Evolutionary conservation across 352 stramenopile genomes (phyloP), one percentile per base, ranked within the genome.

Genomic region (Globisporangium abappressorium): DNA sequence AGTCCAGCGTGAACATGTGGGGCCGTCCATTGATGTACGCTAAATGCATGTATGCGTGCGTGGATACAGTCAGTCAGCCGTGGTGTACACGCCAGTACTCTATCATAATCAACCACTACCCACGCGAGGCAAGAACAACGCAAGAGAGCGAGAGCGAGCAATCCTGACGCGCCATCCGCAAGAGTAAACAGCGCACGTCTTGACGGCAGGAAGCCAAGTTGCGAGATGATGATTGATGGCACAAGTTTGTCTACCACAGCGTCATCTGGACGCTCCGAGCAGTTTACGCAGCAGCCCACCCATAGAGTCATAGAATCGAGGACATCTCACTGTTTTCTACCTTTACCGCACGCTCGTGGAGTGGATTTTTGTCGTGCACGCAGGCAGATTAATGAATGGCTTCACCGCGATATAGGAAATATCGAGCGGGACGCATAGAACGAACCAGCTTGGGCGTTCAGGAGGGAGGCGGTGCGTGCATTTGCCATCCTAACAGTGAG

Each of bases 81-180:
- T 4, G 43, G 36, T 43, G 11, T 15, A 20, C 38, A 38, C 12
- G 11, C 38, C 38, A 46, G 38, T 43, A 3, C 38, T 5, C 15
- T 43, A 22, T 51, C 43, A 51, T 24, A 51, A 51, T 51, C 43
- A 51, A 51, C 3, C 43, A 51, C 43, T 6, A 51, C 43, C 43
- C 6, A 24, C 18, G 2, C 43, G 20, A 24, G 9, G 43, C 43
- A 51, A 51, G 18, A 51, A 11, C 43, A 51, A 8, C 22, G 18
- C 43, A 24, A 22, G 43, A 56, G n/a, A 56, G 49, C 49, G 49
- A 55, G 47, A 55, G 47, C 47, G n/a, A 28, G 30, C 49, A 26
- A 56, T 56, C 49, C 49, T 18, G 22, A 14, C 4, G 49, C 49
- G n/a, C 49, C 49, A 56, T 30, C 49, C 9, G 15, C 20, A 30